Evolutionary conservation across 2,329 filamentous ascomycete genomes (phyloP).

Genomic region (Diaporthe sp.): DNA sequence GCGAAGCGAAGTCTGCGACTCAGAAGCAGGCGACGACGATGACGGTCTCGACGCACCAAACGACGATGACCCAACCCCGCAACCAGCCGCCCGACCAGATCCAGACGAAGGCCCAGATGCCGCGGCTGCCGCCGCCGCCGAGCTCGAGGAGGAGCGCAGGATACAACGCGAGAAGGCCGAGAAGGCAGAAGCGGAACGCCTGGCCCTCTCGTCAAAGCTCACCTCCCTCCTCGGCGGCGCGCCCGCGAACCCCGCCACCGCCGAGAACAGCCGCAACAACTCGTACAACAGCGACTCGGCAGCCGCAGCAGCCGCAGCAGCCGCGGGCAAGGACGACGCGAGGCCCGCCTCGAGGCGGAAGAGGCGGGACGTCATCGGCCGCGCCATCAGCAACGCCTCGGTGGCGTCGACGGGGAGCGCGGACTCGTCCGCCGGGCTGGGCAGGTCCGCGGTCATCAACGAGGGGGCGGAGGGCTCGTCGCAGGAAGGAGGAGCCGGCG

Average conservation of each 20-base stretch:
- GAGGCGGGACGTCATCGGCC: slow-evolving; percentile 68
- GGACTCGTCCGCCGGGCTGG: slow-evolving; percentile 50
- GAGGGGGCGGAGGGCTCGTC: slow-evolving; percentile 40
- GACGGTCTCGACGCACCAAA: slow-evolving; percentile 35
- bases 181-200: slow-evolving; percentile 53
- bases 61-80: slow-evolving; percentile 30
- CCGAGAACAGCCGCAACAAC: slow-evolving; percentile 7
- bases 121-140: slow-evolving; percentile 15
- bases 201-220: slow-evolving; percentile 58
- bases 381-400: slow-evolving; percentile 71
- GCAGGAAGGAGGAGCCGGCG: slow-evolving; percentile 39
- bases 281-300: slow-evolving; percentile 15
- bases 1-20: slow-evolving; percentile 59
- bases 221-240: slow-evolving; percentile 56
- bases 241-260: slow-evolving; percentile 34
- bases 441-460: slow-evolving; percentile 31
- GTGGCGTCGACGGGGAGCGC: slow-evolving; percentile 63
- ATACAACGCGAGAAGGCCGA: slow-evolving; percentile 41
- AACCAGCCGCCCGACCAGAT: not conserved
- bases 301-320: slow-evolving; percentile 36
- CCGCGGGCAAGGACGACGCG: slow-evolving; percentile 36
- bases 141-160: slow-evolving; percentile 34
- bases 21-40: slow-evolving; percentile 44
- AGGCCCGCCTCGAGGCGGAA: slow-evolving; percentile 46
- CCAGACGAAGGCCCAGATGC: not conserved